Evolutionary conservation across 176 grass and related monocot species (phyloP).

Genomic region (Dendrocalamus sinicus): DNA sequence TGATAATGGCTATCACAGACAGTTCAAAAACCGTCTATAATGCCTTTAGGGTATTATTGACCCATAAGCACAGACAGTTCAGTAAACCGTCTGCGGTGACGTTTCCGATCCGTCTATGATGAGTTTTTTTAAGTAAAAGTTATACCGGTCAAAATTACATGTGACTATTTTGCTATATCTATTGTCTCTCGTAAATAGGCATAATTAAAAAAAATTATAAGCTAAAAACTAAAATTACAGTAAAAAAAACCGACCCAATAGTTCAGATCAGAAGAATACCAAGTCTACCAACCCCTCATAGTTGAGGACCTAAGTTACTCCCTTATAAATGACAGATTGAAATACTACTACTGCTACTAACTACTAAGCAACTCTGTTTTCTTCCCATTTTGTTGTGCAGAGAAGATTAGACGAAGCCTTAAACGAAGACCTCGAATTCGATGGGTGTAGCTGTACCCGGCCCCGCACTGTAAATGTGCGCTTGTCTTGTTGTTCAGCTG

Average conservation of each 20-base stretch:
- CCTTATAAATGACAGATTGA: conserved; percentile 43
- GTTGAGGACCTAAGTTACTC: conserved; percentile 48
- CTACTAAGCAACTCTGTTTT: neutral
- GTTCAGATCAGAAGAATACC: neutral
- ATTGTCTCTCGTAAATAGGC: no score
- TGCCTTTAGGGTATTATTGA: no score
- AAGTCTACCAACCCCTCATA: conserved; percentile 37
- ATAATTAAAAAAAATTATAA: no score
- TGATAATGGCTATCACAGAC: no score
- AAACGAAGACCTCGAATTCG: conserved; percentile 26
- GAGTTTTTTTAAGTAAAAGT: no score
- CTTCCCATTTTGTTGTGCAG: conserved; percentile 34
- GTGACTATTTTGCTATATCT: no score
- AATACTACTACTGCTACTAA: neutral
- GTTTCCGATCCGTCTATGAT: no score
- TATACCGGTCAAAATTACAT: no score
- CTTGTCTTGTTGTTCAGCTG: conserved; percentile 47
- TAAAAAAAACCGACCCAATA: neutral
- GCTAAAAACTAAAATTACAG: no score
- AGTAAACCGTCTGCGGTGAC: no score
- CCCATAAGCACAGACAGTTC: no score
- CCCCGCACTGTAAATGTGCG: conserved; percentile 60
- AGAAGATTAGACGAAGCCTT: neutral
- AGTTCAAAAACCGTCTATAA: no score
- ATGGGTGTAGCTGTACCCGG: conserved; percentile 35